phyloP scores from a whole-genome alignment of 2,329 filamentous ascomycete genomes.

The Calonectria naviculata region DNA sequence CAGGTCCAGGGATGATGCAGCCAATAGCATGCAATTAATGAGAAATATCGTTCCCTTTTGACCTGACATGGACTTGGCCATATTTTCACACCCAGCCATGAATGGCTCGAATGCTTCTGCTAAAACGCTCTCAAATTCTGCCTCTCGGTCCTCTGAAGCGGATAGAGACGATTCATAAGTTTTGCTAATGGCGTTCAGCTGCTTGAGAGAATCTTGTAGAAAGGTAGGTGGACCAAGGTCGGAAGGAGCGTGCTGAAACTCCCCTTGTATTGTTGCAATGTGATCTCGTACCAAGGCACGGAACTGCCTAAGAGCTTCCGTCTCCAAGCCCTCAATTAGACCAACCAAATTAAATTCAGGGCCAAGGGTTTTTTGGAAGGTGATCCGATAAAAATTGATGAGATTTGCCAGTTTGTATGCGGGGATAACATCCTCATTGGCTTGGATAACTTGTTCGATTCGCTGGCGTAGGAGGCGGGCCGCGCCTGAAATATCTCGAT shows the following conservation, averaged over 20 bases:
- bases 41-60: conserved; percentile 76
- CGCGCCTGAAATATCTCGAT: conserved; percentile 84
- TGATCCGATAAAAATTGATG: conserved; percentile 87
- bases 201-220: conserved; percentile 81
- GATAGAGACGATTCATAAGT: conserved; percentile 87
- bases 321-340: conserved; percentile 75
- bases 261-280: conserved; percentile 77
- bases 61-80: conserved; percentile 69
- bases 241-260: conserved; percentile 76
- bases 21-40: conserved; percentile 76
- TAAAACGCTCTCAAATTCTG: conserved; percentile 80
- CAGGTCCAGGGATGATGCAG: conserved; percentile 63
- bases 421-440: conserved; percentile 88
- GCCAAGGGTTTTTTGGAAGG: conserved; percentile 84
- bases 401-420: conserved; percentile 93
- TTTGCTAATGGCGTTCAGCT: conserved; percentile 82
- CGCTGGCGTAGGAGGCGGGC: conserved; percentile 87
- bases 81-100: conserved; percentile 77
- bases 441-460: conserved; percentile 91
- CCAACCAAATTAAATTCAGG: conserved; percentile 75
- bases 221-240: conserved; percentile 85
- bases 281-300: conserved; percentile 84
- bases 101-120: conserved; percentile 88
- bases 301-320: conserved; percentile 85
- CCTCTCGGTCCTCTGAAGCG: conserved; percentile 66